Base-by-base conservation (phyloP, 345 rosid genomes). In the Firmiana major region DNA sequence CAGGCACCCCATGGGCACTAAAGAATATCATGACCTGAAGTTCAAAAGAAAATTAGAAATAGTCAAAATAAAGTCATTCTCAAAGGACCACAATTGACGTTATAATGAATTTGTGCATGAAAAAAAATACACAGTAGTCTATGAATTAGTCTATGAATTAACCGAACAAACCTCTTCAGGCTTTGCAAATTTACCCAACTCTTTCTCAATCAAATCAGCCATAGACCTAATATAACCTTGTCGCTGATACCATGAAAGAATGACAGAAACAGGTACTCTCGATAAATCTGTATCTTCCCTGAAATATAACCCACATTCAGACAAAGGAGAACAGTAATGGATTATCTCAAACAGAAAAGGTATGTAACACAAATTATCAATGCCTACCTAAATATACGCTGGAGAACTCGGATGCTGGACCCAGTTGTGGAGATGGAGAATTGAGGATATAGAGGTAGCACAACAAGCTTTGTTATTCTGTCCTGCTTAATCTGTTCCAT, bases 1-100 rank as follows among this genome's bases (percentile, higher is more conserved):
- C 90, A 7, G 98, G 97, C 73, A 96, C 98, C 63, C 98, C 98
- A 84, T 96, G 99, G 19, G 97, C 99, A 82, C 97, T 96, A 81
- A 93, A 96, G 86, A 93, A 96, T 81, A 96, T 86, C 88, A 92
- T 87, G 43, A 84, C 97, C 98, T 96, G 78, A 63, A 77, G 48
- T 76, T 73, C 79, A 84, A 1, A 68, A 2, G 79, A 64, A 73
- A 34, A 79, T 54, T 58, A 71, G 43, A 36, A 69, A 71, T 51
- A 55, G 55, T 36, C 74, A 48, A 43, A 2, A 22, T 57, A 17
- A 63, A 76, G 46, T 62, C 42, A 66, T 68, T 74, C n/a, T 73
- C 40, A 60, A 42, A 46, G 49, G n/a, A 65, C 21, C 22, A 15
- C 19, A 1, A 42, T 38, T 17, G 10, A 24, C 51, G 63, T 0